Evolutionary conservation across 2,329 filamentous ascomycete genomes (phyloP).

Genomic region (Beauveria medogensis): DNA sequence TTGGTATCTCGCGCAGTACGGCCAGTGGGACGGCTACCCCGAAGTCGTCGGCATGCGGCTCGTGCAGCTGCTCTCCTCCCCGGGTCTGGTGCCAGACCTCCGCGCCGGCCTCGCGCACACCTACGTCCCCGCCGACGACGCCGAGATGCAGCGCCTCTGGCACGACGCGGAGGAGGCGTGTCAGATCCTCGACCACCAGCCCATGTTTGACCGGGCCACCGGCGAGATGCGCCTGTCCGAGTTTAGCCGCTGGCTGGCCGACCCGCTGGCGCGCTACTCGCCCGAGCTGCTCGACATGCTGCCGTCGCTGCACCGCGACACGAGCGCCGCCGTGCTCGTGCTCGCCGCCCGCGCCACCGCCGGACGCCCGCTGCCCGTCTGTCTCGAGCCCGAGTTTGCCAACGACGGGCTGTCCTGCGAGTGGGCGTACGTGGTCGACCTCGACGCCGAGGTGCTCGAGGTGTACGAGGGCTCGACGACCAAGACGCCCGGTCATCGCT

Average conservation of each 20-base stretch:
- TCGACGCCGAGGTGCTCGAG: not conserved
- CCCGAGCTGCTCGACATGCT: conserved; percentile 3
- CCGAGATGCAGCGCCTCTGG: not conserved
- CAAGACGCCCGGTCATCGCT: conserved; percentile 1
- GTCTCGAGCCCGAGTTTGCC: not conserved
- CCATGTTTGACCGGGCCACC: not conserved
- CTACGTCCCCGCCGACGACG: not conserved
- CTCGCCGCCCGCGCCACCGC: conserved; percentile 2
- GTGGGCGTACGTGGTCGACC: conserved; percentile 8
- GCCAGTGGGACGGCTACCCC: conserved; percentile 8
- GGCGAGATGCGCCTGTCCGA: not conserved
- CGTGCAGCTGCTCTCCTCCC: not conserved
- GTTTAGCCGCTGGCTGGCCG: not conserved
- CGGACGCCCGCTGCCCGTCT: not conserved
- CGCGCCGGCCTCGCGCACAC: conserved; percentile 4
- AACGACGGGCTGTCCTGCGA: conserved; percentile 5
- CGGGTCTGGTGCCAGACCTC: not conserved
- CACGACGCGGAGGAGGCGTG: not conserved
- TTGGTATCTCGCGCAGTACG: conserved; percentile 6
- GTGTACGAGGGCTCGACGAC: not conserved
- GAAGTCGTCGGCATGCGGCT: not conserved
- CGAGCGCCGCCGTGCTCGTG: not conserved
- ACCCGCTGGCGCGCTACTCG: not conserved
- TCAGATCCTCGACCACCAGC: not conserved
- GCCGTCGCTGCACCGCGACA: not conserved